These are phyloP conservation scores for Atractiella rhizophila DNA, from an alignment of 768 basidiomycete species.

Conservation along the genomic window DNA sequence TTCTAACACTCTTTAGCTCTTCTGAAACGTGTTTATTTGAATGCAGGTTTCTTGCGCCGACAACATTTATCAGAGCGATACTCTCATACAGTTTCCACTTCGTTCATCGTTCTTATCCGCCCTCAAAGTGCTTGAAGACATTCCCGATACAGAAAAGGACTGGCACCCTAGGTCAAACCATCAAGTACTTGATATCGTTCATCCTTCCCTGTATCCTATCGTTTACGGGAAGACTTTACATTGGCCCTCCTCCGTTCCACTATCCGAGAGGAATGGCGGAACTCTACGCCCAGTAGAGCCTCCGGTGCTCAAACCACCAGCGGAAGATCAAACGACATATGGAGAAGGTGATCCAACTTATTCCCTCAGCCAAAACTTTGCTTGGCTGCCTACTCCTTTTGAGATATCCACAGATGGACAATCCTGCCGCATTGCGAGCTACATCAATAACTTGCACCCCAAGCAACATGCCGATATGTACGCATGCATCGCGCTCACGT, in stretches of 20 bases:
- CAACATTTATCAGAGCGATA: no score
- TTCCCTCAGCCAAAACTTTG: not conserved
- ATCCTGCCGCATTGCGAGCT: slow-evolving; percentile 9
- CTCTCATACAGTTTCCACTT: no score
- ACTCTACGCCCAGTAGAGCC: no score
- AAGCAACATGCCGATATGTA: slow-evolving; percentile 19
- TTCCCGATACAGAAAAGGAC: slow-evolving; percentile 23
- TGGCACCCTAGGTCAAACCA: slow-evolving; percentile 29
- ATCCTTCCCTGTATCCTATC: slow-evolving; percentile 25
- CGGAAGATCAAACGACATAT: not conserved
- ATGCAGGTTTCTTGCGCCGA: no score
- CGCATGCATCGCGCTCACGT: slow-evolving; percentile 22
- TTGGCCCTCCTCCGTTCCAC: not conserved
- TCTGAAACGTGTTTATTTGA: no score
- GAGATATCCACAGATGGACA: not conserved
- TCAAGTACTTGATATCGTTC: slow-evolving; percentile 28
- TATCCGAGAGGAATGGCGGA: no score
- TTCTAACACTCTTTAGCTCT: no score
- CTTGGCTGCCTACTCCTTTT: slow-evolving; percentile 10
- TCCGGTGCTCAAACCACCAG: no score
- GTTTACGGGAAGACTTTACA: slow-evolving; percentile 21
- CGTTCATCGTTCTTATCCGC: no score
- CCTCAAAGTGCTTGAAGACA: slow-evolving; percentile 25
- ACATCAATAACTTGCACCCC: slow-evolving; percentile 34
- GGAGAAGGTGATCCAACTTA: not conserved